These are phyloP conservation scores for Candida gigantensis DNA, from an alignment of 1,139 yeast genomes.

Conservation along the genomic window DNA sequence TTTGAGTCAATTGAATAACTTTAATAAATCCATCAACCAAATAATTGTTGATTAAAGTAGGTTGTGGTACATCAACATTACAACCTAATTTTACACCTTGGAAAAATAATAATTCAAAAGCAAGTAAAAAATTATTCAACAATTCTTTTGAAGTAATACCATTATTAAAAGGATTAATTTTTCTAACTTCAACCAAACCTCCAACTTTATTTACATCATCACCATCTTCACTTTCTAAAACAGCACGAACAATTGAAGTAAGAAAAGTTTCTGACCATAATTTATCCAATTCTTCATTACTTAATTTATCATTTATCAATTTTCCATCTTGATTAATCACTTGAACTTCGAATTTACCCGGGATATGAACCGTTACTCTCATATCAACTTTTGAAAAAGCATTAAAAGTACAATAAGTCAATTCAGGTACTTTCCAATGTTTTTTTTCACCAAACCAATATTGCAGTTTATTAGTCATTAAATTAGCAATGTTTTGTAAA, in stretches of 20 bases:
- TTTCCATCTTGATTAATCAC: constrained; percentile 53
- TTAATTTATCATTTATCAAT: constrained; percentile 38
- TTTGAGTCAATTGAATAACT: constrained; percentile 65
- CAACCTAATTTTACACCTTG: constrained; percentile 69
- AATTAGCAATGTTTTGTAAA: constrained; percentile 72
- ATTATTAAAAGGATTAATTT: constrained; percentile 58
- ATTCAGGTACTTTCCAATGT: constrained; percentile 74
- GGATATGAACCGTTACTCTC: constrained; percentile 68
- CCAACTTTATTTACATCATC: constrained; percentile 49
- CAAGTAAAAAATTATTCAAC: constrained; percentile 56
- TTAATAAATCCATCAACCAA: constrained; percentile 74
- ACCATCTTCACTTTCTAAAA: constrained; percentile 69
- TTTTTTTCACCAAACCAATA: constrained; percentile 67
- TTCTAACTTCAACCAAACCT: constrained; percentile 52
- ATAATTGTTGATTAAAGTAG: constrained; percentile 69
- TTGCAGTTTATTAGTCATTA: constrained; percentile 57
- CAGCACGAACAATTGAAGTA: constrained; percentile 63
- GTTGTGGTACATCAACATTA: constrained; percentile 66
- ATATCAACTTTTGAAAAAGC: constrained; percentile 70
- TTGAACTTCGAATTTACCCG: constrained; percentile 54
- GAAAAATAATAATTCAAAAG: constrained; percentile 64
- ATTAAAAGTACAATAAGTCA: constrained; percentile 48
- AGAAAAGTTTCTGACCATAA: constrained; percentile 72
- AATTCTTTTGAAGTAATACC: constrained; percentile 40
- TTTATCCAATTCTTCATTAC: constrained; percentile 36